These are phyloP conservation scores for Scutellaria barbata DNA, from an alignment of 257 asterid species.

Conservation along the genomic window DNA sequence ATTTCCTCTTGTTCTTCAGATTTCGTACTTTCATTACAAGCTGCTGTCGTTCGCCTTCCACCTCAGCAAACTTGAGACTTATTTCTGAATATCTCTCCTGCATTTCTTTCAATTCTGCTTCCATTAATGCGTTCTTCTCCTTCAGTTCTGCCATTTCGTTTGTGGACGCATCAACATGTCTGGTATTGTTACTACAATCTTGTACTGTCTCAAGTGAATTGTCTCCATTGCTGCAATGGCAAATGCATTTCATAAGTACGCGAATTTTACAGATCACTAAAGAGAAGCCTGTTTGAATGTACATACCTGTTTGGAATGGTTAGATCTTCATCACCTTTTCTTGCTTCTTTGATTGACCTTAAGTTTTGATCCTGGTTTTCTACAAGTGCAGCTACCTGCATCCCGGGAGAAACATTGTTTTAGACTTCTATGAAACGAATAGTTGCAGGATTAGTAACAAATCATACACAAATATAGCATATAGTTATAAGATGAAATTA, in stretches of 20 bases:
- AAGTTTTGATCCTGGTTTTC: slow-evolving; percentile 34
- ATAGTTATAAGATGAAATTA: background rate
- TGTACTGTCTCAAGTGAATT: background rate
- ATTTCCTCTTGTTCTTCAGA: slow-evolving; percentile 69
- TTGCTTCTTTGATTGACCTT: slow-evolving; percentile 28
- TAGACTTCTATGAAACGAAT: background rate
- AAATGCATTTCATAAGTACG: slow-evolving; percentile 11
- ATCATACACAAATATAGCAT: background rate
- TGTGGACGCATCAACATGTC: slow-evolving; percentile 37
- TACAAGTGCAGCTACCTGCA: slow-evolving; percentile 40
- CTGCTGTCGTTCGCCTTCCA: slow-evolving; percentile 95
- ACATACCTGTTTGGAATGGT: slow-evolving; percentile 27
- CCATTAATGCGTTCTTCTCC: slow-evolving; percentile 69
- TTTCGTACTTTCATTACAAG: slow-evolving; percentile 90
- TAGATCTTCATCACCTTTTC: slow-evolving; percentile 26
- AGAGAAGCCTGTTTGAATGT: slow-evolving; percentile 33
- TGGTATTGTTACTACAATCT: slow-evolving; percentile 10
- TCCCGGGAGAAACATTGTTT: slow-evolving; percentile 14
- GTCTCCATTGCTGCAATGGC: slow-evolving; percentile 39
- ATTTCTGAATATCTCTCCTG: slow-evolving; percentile 96
- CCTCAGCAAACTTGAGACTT: slow-evolving; percentile 98
- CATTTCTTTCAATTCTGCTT: slow-evolving; percentile 85
- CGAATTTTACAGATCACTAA: background rate
- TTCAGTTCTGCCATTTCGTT: slow-evolving; percentile 55
- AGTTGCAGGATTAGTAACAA: slow-evolving; percentile 6